Base-by-base conservation (phyloP, 805 yeast species). In the Suhomyces sp. region DNA sequence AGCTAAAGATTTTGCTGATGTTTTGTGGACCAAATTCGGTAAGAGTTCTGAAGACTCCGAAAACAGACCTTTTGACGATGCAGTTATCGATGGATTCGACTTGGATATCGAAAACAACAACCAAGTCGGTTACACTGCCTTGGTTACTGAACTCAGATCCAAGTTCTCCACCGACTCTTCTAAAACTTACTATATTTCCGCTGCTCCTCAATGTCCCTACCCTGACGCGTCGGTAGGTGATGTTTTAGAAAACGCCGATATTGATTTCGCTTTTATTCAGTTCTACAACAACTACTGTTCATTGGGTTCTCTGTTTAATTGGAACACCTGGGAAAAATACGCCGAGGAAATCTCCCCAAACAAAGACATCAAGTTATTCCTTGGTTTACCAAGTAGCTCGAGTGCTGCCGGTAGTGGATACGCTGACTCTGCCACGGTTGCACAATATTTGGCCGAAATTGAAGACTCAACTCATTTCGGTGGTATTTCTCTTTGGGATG, bases 141-240 rank as follows among this genome's bases (percentile, higher is more conserved):
- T 81, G 52, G 80, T 74, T 24, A 80, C 65, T 0, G 69, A 75
- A 40, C 58, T 65, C 27, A 58, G 60, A 49, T 19, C 49, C 7
- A 48, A 52, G 21, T 65, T 59, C 40, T 44, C 51, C 6, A 17
- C 27, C 1, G 67, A 65, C 51, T 4, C 57, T 15, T 75, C 86
- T 44, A 87, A 84, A 68, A 60, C 69, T 25, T 88, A 84, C 72
- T 88, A 85, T 66, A 72, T 90, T 44, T 83, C 96, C 49, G 96
- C 96, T 57, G 93, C 97, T 56, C 97, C 97, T 19, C 97, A 90
- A 73, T 92, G 97, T 73, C 86, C 83, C 22, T 87, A 84, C 66
- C 96, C 97, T 17, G 97, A 91, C 72, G 85, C 57, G 8, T 59
- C 61, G 22, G 57, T 66, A 19, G 67, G 67, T 19, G 60, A 56